Conservation (phyloP, 2,329 filamentous ascomycete genomes). For the Pyrenochaeta sp. region DNA sequence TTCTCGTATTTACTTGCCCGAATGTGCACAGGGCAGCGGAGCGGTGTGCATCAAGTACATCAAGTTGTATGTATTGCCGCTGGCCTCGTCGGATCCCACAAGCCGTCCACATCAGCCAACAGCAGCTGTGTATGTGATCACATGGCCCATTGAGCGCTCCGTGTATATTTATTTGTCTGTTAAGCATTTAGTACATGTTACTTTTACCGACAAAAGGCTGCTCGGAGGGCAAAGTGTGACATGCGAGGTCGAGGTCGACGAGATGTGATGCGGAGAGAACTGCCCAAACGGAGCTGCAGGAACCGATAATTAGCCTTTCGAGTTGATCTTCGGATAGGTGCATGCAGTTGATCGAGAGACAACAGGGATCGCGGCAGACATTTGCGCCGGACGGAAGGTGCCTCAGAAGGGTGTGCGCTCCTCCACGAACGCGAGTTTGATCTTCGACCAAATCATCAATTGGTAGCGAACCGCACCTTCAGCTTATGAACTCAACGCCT, state of each 20-base stretch:
- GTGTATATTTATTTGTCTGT: not conserved
- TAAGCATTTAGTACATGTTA: not conserved
- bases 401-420: not conserved
- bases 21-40: too few species aligned
- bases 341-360: not conserved
- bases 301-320: not conserved
- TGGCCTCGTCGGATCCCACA: not conserved
- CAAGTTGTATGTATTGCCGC: not conserved
- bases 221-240: not conserved
- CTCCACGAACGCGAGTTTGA: not conserved
- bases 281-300: not conserved
- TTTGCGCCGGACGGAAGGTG: not conserved
- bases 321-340: not conserved
- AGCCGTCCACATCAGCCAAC: too few species aligned
- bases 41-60: not conserved
- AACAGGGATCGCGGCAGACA: not conserved
- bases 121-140: not conserved
- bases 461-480: not conserved
- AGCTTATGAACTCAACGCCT: not conserved
- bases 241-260: not conserved
- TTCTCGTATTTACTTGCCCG: too few species aligned
- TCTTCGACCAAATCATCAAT: not conserved
- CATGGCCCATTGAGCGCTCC: not conserved
- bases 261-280: not conserved
- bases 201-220: not conserved